phyloP scores from a whole-genome alignment of 768 basidiomycete genomes.

The Leccinum subtestaceum region DNA sequence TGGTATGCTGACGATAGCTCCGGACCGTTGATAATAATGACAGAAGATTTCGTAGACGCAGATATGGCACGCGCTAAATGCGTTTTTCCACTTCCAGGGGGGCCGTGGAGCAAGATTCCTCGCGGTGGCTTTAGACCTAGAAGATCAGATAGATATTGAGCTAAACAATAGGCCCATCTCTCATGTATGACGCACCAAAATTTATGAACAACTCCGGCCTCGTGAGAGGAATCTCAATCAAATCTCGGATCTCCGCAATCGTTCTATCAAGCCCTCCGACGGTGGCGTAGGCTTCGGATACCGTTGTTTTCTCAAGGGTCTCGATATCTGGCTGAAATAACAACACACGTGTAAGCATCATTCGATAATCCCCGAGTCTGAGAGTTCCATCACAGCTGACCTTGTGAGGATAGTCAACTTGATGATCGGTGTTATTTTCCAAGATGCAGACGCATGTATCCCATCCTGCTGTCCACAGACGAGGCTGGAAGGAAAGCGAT shows the following conservation, averaged over 20 bases:
- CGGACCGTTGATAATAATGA: constrained; percentile 94
- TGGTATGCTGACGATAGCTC: constrained; percentile 95
- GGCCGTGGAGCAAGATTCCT: constrained; percentile 91
- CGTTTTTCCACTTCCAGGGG: constrained; percentile 97
- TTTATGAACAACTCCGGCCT: constrained; percentile 78
- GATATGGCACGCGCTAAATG: constrained; percentile 95
- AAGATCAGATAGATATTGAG: constrained; percentile 4
- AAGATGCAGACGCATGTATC: constrained; percentile 54
- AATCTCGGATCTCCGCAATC: constrained; percentile 79
- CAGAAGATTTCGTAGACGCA: constrained; percentile 76
- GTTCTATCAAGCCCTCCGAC: constrained; percentile 90
- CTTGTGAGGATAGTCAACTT: constrained; percentile 34
- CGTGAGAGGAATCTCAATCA: constrained; percentile 82
- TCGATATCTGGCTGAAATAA: constrained; percentile 44
- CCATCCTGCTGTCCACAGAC: constrained; percentile 67
- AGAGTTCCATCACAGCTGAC: constrained; percentile 18
- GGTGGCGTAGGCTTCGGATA: constrained; percentile 64
- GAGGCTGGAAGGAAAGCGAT: constrained; percentile 43
- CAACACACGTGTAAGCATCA: constrained; percentile 13
- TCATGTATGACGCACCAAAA: constrained; percentile 50
- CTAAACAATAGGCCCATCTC: constrained; percentile 15
- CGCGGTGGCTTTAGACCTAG: constrained; percentile 91
- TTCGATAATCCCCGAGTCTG: constrained; percentile 6
- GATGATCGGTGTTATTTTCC: constrained; percentile 28
- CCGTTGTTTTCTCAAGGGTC: constrained; percentile 40